A percentile compares a stretch with the other conserved stretches of the same genome.
Conservation (phyloP, 371 early-diverging fungal species). For the Apophysomyces trapeziformis region DNA sequence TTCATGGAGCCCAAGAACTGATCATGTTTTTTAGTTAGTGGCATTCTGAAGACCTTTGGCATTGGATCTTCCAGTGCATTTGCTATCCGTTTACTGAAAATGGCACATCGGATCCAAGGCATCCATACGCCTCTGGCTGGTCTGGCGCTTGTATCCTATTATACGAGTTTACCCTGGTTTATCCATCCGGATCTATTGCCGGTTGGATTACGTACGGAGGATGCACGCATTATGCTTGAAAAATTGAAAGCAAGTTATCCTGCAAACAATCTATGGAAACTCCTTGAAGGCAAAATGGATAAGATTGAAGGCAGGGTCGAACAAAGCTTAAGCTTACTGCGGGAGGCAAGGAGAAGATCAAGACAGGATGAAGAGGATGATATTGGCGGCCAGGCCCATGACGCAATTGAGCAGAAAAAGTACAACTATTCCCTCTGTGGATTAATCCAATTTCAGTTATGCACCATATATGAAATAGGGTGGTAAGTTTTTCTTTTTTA, state of each 20-base stretch:
- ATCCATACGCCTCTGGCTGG: constrained; percentile 31
- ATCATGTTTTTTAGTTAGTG: constrained; percentile 18
- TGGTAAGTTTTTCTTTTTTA: constrained; percentile 33
- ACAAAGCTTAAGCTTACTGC: constrained; percentile 18
- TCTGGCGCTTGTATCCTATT: constrained; percentile 26
- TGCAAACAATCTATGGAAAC: constrained; percentile 21
- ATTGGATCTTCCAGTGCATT: constrained; percentile 24
- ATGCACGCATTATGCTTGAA: constrained; percentile 19
- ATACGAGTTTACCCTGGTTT: constrained; percentile 30
- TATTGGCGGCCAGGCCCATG: constrained; percentile 8
- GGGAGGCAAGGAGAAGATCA: constrained; percentile 13
- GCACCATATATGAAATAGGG: constrained; percentile 55
- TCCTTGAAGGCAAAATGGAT: constrained; percentile 30
- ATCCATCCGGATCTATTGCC: constrained; percentile 23
- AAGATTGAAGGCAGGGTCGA: constrained; percentile 20
- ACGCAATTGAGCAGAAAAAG: constrained; percentile 10
- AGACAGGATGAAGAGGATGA: neutral
- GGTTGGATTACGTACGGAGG: constrained; percentile 13
- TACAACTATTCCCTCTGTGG: constrained; percentile 24
- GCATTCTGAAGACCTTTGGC: constrained; percentile 26
- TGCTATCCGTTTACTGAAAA: constrained; percentile 22
- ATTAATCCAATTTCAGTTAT: constrained; percentile 43
- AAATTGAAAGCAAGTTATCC: constrained; percentile 24
- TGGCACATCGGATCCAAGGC: constrained; percentile 20
- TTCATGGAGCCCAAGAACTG: neutral